Conservation (phyloP, 768 basidiomycete species). For the Termitomyces sp. region DNA sequence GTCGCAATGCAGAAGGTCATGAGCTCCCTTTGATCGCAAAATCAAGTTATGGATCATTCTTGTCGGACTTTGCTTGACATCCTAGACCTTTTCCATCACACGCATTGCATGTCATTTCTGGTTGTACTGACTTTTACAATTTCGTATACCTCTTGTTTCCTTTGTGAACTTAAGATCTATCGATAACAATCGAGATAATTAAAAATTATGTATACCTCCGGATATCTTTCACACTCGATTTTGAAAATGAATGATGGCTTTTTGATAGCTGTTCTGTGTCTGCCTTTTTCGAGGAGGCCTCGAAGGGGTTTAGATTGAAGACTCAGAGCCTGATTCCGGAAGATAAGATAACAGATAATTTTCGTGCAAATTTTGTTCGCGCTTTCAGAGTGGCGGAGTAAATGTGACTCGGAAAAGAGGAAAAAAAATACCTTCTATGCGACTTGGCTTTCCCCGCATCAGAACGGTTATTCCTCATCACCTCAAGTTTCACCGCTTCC, state of each 20-base stretch:
- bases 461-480: slow-evolving; percentile 12
- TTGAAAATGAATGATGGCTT: too few species aligned
- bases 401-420: slow-evolving; percentile 13
- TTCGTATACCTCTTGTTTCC: background rate
- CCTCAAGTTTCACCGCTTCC: slow-evolving; percentile 9
- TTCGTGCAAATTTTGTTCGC: background rate
- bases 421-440: slow-evolving; percentile 10
- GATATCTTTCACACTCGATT: too few species aligned
- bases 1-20: slow-evolving; percentile 40
- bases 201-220: background rate
- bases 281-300: too few species aligned
- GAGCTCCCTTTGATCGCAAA: slow-evolving; percentile 19
- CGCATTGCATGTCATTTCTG: background rate
- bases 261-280: too few species aligned
- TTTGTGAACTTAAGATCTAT: background rate
- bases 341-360: slow-evolving; percentile 7
- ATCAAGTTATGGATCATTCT: too few species aligned
- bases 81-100: background rate
- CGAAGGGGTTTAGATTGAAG: too few species aligned
- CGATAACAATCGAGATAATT: background rate
- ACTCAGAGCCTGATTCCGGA: background rate
- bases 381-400: background rate
- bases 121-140: background rate
- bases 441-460: slow-evolving; percentile 17
- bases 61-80: too few species aligned